These are phyloP conservation scores for Penicillium sp. DNA, from an alignment of 2,329 filamentous ascomycete genomes.

Conservation along the genomic window DNA sequence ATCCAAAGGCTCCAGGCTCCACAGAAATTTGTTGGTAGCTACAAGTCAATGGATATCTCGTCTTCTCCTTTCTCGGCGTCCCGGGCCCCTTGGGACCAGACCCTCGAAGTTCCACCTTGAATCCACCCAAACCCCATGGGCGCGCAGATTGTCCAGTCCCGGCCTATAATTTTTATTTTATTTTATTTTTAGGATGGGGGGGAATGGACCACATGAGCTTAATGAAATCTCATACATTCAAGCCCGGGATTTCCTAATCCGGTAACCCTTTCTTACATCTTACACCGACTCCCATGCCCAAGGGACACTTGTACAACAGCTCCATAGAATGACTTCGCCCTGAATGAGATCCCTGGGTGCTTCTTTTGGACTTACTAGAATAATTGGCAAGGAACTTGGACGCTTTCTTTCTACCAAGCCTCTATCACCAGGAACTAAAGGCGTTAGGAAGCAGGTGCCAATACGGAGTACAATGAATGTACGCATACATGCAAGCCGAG, in stretches of 20 bases:
- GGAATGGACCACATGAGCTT: conserved; percentile 2
- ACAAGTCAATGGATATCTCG: neutral
- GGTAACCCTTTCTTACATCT: conserved; percentile 8
- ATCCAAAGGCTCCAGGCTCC: neutral
- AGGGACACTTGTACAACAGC: neutral
- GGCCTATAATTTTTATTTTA: neutral
- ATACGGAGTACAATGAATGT: neutral
- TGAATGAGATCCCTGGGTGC: neutral
- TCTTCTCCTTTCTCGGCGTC: conserved; percentile 6
- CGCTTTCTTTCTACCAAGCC: neutral
- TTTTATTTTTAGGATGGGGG: conserved; percentile 10
- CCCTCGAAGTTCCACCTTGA: conserved; percentile 2
- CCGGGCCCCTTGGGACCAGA: neutral
- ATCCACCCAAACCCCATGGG: neutral
- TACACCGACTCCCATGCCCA: neutral
- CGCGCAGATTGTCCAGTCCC: neutral
- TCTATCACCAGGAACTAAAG: conserved; percentile 1
- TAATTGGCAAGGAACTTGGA: neutral
- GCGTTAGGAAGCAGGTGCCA: neutral
- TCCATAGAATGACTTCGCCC: neutral
- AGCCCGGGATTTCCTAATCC: conserved; percentile 17
- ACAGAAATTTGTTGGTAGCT: neutral
- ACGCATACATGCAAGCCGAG: neutral
- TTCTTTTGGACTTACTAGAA: neutral
- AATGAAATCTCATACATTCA: conserved; percentile 3